phyloP scores from a whole-genome alignment of 23 red algal genomes.

The Chondrus crispus region DNA sequence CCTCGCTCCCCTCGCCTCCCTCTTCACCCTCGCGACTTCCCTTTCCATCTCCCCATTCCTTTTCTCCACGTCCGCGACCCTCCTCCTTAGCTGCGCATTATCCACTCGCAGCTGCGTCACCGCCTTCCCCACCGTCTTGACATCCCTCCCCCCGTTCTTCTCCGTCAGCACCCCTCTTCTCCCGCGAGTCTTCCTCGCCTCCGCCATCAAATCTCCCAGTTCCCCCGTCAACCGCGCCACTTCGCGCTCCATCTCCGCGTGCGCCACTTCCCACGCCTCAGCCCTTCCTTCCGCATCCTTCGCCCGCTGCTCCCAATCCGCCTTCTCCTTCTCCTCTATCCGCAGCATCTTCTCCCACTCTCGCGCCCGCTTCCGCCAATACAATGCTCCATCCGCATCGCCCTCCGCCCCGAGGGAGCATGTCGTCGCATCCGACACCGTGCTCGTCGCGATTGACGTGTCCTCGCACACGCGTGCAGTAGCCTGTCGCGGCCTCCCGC shows the following conservation, averaged over 20 bases:
- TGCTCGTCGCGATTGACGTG: background rate
- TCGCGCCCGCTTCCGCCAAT: background rate
- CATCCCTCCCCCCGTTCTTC: background rate
- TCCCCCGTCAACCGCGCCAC: background rate
- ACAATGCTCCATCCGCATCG: background rate
- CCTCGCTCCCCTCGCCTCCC: slow-evolving; percentile 6
- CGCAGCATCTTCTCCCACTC: background rate
- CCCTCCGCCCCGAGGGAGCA: background rate
- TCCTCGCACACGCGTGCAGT: no score
- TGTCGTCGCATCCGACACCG: no score
- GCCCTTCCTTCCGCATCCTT: background rate
- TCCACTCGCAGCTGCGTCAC: background rate
- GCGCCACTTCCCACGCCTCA: background rate
- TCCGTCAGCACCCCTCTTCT: background rate
- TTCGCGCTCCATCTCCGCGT: background rate
- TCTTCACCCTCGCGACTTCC: background rate
- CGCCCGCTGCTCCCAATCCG: background rate
- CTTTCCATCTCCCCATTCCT: background rate
- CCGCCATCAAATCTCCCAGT: background rate
- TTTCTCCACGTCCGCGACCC: background rate
- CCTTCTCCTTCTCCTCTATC: background rate
- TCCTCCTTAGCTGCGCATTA: background rate
- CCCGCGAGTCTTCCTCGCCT: background rate
- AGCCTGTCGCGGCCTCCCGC: background rate
- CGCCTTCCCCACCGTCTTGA: background rate